Evolutionary conservation across 225 moss, liverwort and hornwort species (phyloP).

Genomic region (Marchantia polymorpha): DNA sequence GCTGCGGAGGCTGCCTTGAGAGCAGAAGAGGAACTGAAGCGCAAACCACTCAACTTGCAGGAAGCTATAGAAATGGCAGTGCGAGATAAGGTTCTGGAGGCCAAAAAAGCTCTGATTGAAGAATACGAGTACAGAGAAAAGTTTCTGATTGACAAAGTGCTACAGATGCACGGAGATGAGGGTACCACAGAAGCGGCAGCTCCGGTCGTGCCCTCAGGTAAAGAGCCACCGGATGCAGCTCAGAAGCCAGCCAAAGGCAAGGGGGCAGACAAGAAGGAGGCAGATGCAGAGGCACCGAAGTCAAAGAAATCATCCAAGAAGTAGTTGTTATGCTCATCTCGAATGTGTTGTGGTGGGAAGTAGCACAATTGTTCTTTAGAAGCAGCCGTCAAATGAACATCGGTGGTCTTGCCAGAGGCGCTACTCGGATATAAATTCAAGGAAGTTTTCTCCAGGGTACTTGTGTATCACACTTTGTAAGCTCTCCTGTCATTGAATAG

Average conservation of each 20-base stretch:
- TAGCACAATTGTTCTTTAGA: no score
- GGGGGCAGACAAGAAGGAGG: neutral
- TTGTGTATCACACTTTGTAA: no score
- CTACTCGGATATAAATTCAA: no score
- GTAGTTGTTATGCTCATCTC: neutral
- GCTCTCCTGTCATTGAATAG: no score
- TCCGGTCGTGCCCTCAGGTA: neutral
- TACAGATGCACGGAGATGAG: constrained; percentile 3
- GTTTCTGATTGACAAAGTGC: constrained; percentile 31
- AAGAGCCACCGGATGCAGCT: neutral
- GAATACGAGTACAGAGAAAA: constrained; percentile 37
- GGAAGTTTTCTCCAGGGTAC: no score
- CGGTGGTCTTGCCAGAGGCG: no score
- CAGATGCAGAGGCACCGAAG: neutral
- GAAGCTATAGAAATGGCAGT: constrained; percentile 38
- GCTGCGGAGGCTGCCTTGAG: constrained; percentile 18
- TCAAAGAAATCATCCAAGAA: neutral
- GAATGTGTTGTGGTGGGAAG: no score
- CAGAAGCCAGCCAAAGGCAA: neutral
- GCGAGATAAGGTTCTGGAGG: constrained; percentile 32
- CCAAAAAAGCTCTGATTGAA: constrained; percentile 28
- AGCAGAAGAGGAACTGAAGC: constrained; percentile 35
- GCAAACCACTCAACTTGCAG: constrained; percentile 30
- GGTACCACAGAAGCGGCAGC: constrained; percentile 21
- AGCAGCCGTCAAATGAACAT: no score